phyloP scores from a whole-genome alignment of 352 stramenopile species.

The Pythium volutum region DNA sequence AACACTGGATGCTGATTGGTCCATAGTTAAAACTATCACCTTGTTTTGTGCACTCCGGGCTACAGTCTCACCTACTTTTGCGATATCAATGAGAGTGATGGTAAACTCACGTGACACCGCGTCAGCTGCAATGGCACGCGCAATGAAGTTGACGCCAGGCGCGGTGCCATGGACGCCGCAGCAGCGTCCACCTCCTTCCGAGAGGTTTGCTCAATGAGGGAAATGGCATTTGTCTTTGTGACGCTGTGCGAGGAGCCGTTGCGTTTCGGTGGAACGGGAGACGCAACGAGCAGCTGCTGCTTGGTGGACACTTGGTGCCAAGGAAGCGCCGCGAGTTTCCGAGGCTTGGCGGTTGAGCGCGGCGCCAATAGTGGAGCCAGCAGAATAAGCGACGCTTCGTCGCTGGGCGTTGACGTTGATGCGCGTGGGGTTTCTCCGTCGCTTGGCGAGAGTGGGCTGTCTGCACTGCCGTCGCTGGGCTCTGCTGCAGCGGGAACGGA shows the following conservation, averaged over 20 bases:
- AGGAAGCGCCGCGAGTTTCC: neutral
- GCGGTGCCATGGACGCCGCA: neutral
- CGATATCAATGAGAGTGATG: constrained; percentile 24
- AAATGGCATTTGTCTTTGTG: neutral
- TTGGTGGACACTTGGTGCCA: constrained; percentile 55
- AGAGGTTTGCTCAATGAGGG: neutral
- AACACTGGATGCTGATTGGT: constrained; percentile 23
- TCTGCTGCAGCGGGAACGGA: neutral
- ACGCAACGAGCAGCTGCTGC: constrained; percentile 38
- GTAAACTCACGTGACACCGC: constrained; percentile 29
- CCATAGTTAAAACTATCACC: constrained; percentile 25
- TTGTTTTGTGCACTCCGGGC: neutral
- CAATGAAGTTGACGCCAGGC: neutral
- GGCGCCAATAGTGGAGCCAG: neutral
- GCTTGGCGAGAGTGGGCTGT: neutral
- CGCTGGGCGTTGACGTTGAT: neutral
- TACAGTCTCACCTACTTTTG: constrained; percentile 10
- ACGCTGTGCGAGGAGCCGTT: neutral
- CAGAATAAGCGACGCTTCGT: neutral
- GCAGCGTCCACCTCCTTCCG: neutral
- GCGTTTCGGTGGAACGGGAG: neutral
- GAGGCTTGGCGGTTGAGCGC: neutral
- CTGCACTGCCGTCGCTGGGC: too few species aligned
- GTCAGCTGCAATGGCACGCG: constrained; percentile 14
- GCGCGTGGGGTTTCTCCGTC: neutral